phyloP scores from a whole-genome alignment of 2,329 filamentous ascomycete genomes.

The Phoma herbarum region DNA sequence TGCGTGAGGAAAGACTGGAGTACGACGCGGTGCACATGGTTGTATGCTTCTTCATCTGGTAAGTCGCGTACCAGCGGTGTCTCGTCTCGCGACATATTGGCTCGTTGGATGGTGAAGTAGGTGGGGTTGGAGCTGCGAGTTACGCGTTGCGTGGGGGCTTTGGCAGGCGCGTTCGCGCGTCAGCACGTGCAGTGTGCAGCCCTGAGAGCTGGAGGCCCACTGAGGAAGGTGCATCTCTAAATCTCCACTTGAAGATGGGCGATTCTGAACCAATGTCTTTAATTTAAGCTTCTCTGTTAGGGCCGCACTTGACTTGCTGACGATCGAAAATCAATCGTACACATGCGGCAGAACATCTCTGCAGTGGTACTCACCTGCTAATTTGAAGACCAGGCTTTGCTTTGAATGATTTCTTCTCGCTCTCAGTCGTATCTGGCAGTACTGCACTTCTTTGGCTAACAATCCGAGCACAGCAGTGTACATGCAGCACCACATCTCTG shows the following conservation, averaged over 20 bases:
- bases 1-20: constrained; percentile 86
- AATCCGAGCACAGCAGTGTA: not conserved
- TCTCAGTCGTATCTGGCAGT: not conserved
- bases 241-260: too few species aligned
- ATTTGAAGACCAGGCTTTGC: too few species aligned
- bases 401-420: too few species aligned
- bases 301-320: too few species aligned
- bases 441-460: not conserved
- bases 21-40: constrained; percentile 81
- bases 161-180: constrained; percentile 28
- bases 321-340: too few species aligned
- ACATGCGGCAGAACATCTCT: too few species aligned
- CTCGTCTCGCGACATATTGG: constrained; percentile 16
- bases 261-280: too few species aligned
- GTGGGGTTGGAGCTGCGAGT: constrained; percentile 1
- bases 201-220: too few species aligned
- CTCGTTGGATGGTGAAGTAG: not conserved
- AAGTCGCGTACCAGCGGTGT: constrained; percentile 22
- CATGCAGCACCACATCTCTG: not conserved
- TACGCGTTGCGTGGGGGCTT: constrained; percentile 17
- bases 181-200: constrained; percentile 28
- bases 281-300: too few species aligned
- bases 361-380: too few species aligned
- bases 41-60: constrained; percentile 28
- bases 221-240: not conserved